A percentile compares a stretch with the other conserved stretches of the same genome.
Evolutionary conservation across 1,284 basidiomycete genomes (phyloP).

Genomic region (Moniliophthora roreri): DNA sequence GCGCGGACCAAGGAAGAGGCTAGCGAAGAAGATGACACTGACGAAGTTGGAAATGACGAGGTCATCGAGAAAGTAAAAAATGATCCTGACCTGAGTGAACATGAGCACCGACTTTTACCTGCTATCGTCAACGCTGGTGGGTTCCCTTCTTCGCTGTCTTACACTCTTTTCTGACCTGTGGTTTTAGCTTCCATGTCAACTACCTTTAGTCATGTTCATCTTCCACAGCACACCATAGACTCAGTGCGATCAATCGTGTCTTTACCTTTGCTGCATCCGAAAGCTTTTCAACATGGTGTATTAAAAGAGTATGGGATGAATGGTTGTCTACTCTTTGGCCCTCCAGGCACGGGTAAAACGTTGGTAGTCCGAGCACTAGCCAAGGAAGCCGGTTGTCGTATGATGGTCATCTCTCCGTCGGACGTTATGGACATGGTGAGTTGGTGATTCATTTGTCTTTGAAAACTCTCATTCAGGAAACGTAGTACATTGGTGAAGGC

Average conservation of each 20-base stretch:
- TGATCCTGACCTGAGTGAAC: slow-evolving; percentile 69
- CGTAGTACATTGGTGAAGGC: slow-evolving; percentile 90
- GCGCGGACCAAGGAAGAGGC: slow-evolving; percentile 39
- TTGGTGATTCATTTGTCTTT: not conserved
- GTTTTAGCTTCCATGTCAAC: slow-evolving; percentile 72
- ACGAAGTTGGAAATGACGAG: slow-evolving; percentile 49
- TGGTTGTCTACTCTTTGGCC: slow-evolving; percentile 87
- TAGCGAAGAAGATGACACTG: slow-evolving; percentile 32
- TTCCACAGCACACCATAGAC: slow-evolving; percentile 84
- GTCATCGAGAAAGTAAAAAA: slow-evolving; percentile 75
- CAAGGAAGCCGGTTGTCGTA: slow-evolving; percentile 86
- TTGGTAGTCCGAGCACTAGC: slow-evolving; percentile 89
- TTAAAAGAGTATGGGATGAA: slow-evolving; percentile 88
- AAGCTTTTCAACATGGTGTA: slow-evolving; percentile 89
- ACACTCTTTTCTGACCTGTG: no score
- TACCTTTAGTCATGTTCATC: slow-evolving; percentile 84
- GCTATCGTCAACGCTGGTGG: slow-evolving; percentile 83
- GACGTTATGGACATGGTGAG: slow-evolving; percentile 88
- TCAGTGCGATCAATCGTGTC: slow-evolving; percentile 90
- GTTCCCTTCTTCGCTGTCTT: slow-evolving; percentile 19
- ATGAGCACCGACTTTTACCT: slow-evolving; percentile 76
- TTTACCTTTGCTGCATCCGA: slow-evolving; percentile 85
- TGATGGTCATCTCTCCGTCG: slow-evolving; percentile 82
- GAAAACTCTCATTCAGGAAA: slow-evolving; percentile 15
- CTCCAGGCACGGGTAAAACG: slow-evolving; percentile 92